phyloP scores from a whole-genome alignment of 108 stramenopile genomes.

The Poteriospumella lacustris region DNA sequence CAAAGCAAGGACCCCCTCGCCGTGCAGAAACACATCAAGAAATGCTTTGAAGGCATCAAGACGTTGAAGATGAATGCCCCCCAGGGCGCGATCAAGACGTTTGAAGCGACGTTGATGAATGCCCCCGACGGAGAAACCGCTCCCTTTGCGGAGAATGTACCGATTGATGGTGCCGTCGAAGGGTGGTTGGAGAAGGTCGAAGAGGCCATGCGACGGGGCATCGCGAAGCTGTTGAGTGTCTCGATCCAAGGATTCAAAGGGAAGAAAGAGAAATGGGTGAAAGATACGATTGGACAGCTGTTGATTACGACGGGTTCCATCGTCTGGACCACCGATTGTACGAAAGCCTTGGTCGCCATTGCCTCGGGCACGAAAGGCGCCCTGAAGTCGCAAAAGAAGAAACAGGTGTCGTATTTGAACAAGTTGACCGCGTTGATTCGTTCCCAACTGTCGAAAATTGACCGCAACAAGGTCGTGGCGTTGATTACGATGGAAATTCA shows the following conservation, averaged over 20 bases:
- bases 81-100: conserved; percentile 42
- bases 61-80: conserved; percentile 46
- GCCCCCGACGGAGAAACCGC: conserved; percentile 58
- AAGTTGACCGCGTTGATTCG: conserved; percentile 61
- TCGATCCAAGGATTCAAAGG: conserved; percentile 40
- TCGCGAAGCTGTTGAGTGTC: conserved; percentile 41
- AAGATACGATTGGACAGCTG: conserved; percentile 59
- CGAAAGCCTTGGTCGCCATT: conserved; percentile 51
- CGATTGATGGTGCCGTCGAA: conserved; percentile 59
- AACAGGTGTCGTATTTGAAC: conserved; percentile 56
- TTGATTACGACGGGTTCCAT: conserved; percentile 64
- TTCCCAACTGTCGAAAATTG: conserved; percentile 48
- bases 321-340: conserved; percentile 55
- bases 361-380: conserved; percentile 50
- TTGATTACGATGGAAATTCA: conserved; percentile 72
- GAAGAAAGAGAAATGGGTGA: conserved; percentile 63
- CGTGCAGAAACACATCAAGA: conserved; percentile 65
- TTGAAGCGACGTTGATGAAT: conserved; percentile 47
- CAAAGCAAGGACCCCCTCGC: conserved; percentile 53
- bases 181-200: conserved; percentile 53
- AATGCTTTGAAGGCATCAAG: conserved; percentile 65
- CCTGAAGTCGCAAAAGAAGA: conserved; percentile 57
- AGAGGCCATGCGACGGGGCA: conserved; percentile 41
- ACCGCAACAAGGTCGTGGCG: conserved; percentile 61
- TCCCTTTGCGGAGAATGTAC: conserved; percentile 42